Evolutionary conservation across 345 rosid species (phyloP).

Genomic region (Passiflora organensis): DNA sequence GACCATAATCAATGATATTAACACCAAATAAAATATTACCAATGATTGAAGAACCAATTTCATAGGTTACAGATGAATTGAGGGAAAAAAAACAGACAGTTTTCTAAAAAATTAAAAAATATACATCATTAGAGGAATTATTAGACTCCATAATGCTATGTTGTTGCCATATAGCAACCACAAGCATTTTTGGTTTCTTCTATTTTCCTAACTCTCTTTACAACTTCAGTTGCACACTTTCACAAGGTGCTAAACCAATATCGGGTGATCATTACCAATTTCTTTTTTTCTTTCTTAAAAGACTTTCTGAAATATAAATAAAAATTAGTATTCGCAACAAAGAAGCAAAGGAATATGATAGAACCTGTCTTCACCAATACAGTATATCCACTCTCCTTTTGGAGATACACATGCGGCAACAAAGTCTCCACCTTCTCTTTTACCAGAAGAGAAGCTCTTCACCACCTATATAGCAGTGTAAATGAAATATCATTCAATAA

Average conservation of each 20-base stretch:
- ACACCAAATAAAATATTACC: too few relatives aligned
- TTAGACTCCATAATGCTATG: too few relatives aligned
- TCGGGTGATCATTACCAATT: not conserved
- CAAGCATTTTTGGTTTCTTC: not conserved
- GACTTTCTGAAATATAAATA: not conserved
- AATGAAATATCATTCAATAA: constrained; percentile 9
- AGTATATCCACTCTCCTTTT: constrained; percentile 96
- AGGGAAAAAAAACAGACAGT: too few relatives aligned
- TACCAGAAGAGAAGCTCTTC: constrained; percentile 97
- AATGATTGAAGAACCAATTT: too few relatives aligned
- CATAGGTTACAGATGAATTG: too few relatives aligned
- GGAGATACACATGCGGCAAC: constrained; percentile 89
- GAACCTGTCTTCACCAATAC: constrained; percentile 92
- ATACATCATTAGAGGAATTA: too few relatives aligned
- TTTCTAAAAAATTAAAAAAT: too few relatives aligned
- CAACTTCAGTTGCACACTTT: too few relatives aligned
- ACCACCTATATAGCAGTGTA: constrained; percentile 55
- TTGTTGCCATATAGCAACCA: too few relatives aligned
- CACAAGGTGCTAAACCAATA: too few relatives aligned
- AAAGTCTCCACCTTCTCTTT: constrained; percentile 95
- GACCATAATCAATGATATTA: too few relatives aligned
- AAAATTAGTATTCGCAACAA: not conserved
- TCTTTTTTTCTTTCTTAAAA: too few relatives aligned
- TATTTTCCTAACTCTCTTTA: not conserved
- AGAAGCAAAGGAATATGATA: not conserved